Base-by-base conservation (phyloP, 2,329 filamentous ascomycete genomes). In the Ceratocystis cacaofunesta region DNA sequence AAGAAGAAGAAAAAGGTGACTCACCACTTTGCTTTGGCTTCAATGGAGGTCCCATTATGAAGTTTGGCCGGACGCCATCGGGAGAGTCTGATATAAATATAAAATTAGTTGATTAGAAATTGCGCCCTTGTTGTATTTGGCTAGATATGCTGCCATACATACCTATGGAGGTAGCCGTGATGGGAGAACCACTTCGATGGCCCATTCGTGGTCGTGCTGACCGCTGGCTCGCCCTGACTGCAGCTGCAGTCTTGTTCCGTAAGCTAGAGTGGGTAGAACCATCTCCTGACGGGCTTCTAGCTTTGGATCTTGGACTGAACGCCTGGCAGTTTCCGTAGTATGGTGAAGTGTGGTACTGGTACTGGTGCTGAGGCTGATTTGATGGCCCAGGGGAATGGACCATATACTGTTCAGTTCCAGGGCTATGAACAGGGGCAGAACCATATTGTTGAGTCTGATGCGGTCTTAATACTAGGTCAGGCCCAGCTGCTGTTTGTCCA, bases 11-110 rank as follows among this genome's bases (percentile, higher is more conserved):
- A 10, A 32, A 15, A 32, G 17, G 36, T 15, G 22, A 57, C 46
- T 41, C 36, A 66, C 64, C 64, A 30, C 46, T 66, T 44, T 66
- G 64, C 25, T 50, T 57, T 10, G 64, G 60, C 15, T 66, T 66
- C 10, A 28, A 32, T n/a, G 64, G 64, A 25, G 64, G 64, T 6
- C 64, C 64, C 25, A 62, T 41, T 8, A 66, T 44, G 48, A 57
- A 58, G 15, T n/a, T 57, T 32, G 32, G 7, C 17, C 57, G 44
- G 36, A 22, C 19, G 12, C 61, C 48, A n/a, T 32, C 4, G 19
- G 50, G 50, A 17, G 19, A 12, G 12, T 28, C 50, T 25, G 8
- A 25, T n/a, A 3, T 25, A 55, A 25, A 2, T 19, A 15, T 5
- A 55, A 25, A 12, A 25, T 55, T 55, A 55, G 50, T 30, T 19